phyloP scores from a whole-genome alignment of 2,329 filamentous ascomycete species.

The Colletotrichum higginsianum region DNA sequence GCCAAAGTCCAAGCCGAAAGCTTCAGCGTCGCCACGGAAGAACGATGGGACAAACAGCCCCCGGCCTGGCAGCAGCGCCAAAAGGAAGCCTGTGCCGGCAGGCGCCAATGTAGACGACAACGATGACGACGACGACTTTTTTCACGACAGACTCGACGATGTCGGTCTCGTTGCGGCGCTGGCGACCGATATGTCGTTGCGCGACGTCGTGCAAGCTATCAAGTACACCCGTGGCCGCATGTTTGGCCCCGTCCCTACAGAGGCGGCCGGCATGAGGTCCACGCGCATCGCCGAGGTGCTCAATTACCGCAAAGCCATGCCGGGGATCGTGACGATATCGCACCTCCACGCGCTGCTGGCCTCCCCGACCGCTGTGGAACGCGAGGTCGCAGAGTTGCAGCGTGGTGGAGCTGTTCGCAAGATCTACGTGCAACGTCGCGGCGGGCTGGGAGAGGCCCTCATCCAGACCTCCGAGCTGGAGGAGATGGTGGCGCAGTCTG shows the following conservation, averaged over 20 bases:
- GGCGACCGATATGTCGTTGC: constrained; percentile 68
- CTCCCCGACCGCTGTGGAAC: constrained; percentile 75
- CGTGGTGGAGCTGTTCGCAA: constrained; percentile 71
- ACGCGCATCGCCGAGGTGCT: constrained; percentile 75
- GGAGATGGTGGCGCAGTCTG: constrained; percentile 46
- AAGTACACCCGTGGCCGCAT: constrained; percentile 72
- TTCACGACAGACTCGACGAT: constrained; percentile 70
- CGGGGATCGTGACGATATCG: constrained; percentile 75
- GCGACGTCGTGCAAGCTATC: constrained; percentile 77
- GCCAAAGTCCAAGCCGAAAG: constrained; percentile 41
- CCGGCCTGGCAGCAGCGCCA: constrained; percentile 6
- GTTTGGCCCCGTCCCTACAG: constrained; percentile 75
- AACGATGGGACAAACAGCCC: constrained; percentile 38
- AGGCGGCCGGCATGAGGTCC: constrained; percentile 73
- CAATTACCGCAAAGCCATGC: constrained; percentile 71
- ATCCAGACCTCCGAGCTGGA: constrained; percentile 70
- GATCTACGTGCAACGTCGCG: constrained; percentile 74
- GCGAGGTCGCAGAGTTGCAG: constrained; percentile 75
- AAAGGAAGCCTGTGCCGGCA: constrained; percentile 36
- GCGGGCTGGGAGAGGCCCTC: constrained; percentile 75
- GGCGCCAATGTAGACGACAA: constrained; percentile 7
- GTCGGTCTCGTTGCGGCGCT: constrained; percentile 70
- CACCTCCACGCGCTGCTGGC: constrained; percentile 74
- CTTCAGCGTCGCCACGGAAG: constrained; percentile 47
- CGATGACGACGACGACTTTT: constrained; percentile 48